Base-by-base conservation (phyloP, 1,284 basidiomycete genomes). In the Coriolopsis trogii region DNA sequence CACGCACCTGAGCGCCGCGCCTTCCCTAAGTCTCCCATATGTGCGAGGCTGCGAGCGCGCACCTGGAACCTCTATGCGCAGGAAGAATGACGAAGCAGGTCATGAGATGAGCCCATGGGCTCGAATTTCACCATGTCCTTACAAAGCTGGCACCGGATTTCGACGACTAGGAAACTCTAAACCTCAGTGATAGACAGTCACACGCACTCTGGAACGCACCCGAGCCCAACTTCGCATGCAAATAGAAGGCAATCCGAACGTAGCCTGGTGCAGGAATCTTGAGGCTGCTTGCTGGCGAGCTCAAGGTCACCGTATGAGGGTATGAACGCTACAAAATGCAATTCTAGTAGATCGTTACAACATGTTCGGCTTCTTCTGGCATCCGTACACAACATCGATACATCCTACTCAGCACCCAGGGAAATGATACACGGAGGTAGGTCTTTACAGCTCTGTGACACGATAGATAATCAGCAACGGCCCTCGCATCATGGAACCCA, bases 261-360 rank as follows among this genome's bases (percentile, higher is more conserved):
- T 16, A 39, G 37, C 6, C 37, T 8, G n/a, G 33, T 16, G n/a
- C 33, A 31, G 30, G 4, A 36, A 25, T 36, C 16, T 8, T 15
- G 34, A 46, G 34, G 18, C 30, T 41, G 9, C 10, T 13, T 12
- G 29, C 45, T 21, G 13, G 18, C 23, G 31, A 8, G 13, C 25
- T 6, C 37, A 30, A 28, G 33, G 7, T n/a, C 24, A 8, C 21
- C 6, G 4, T 12, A 36, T 13, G 1, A 24, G 25, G 16, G 33
- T 20, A n/a, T 20, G 8, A 34, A 44, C 29, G 26, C 47, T 34
- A 47, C 39, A 49, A n/a, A n/a, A 24, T 42, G 50, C 23, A 47
- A 45, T 30, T 58, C 47, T 47, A 55, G 33, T 51, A 46, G 40
- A 53, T 41, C 31, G 54, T 44, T 56, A 60, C 59, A 58, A 58